Base-by-base conservation (phyloP, 371 early-diverging fungal species). In the Circinella umbellata region DNA sequence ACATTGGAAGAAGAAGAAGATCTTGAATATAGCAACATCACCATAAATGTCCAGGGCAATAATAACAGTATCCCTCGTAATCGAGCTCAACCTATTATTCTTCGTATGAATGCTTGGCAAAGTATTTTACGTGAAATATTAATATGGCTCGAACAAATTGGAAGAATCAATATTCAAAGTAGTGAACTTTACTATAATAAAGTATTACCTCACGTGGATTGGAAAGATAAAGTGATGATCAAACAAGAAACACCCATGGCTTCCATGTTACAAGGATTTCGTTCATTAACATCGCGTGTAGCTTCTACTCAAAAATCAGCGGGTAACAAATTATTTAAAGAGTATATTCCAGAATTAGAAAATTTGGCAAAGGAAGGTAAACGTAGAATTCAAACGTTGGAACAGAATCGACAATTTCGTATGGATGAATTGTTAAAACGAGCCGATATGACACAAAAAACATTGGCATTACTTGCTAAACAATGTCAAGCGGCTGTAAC, bases 391-490 rank as follows among this genome's bases (percentile, higher is more conserved):
- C 71, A 69, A 14, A 64, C 60, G 0, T 27, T 82, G 35, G 75
- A 75, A 59, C 11, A 54, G 10, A 72, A 78, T 55, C 69, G 60
- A 4, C 35, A 61, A 3, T 64, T 82, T 15, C 35, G 36, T 15
- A 63, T 76, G 69, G 80, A 78, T 51, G 82, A 82, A 59, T 63
- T 78, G 11, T 62, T 80, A 27, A 49, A 70, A 35, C 74, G 75
- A 0, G 80, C 82, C 20, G 79, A 80, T 46, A 65, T 68, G 1
- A 82, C 82, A 36, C 66, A 68, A 61, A 75, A 78, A 18, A 73
- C 71, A 14, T 76, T 82, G 74, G 63, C 64, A 0, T 69, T 72
- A 27, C 54, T 82, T 3, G 69, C 59, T 61, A 72, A 73, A 36
- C 75, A 75, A 36, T 82, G 82, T 55, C 72, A 75, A 14, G 72